Evolutionary conservation across 352 stramenopile genomes (phyloP).

Genomic region (Globisporangium mamillatum): DNA sequence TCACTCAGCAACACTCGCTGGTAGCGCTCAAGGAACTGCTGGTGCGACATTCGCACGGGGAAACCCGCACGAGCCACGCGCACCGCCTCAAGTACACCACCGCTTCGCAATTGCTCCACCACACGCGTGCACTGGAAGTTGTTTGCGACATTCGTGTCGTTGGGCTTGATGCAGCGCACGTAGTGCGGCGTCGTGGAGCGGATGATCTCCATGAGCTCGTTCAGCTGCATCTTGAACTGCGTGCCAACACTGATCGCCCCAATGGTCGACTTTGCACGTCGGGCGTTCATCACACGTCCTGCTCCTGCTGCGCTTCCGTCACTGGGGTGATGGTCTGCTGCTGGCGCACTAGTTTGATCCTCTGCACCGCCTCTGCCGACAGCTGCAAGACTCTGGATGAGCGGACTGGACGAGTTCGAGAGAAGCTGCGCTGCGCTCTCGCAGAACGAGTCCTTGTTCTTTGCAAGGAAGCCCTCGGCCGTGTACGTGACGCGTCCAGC

Average conservation of each 20-base stretch:
- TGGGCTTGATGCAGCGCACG: conserved; percentile 99
- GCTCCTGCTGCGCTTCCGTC: conserved; percentile 5
- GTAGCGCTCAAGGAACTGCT: conserved; percentile 77
- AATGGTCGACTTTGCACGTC: conserved; percentile 58
- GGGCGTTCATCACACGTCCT: conserved; percentile 1
- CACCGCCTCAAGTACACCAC: conserved; percentile 87
- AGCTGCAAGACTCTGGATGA: conserved; percentile 55
- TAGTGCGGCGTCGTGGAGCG: conserved; percentile 96
- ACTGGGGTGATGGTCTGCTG: not conserved
- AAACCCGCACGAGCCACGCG: conserved; percentile 82
- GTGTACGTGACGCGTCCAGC: conserved; percentile 81
- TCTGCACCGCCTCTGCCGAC: not conserved
- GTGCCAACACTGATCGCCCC: conserved; percentile 73
- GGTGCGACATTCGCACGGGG: conserved; percentile 75
- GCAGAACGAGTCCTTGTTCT: conserved; percentile 90
- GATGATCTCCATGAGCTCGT: conserved; percentile 92
- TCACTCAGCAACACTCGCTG: conserved; percentile 39
- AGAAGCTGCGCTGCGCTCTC: conserved; percentile 61
- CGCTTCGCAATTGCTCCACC: conserved; percentile 83
- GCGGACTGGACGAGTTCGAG: conserved; percentile 48
- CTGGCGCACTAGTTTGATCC: not conserved
- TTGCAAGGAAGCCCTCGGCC: conserved; percentile 79
- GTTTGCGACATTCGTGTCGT: conserved; percentile 81
- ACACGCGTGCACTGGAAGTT: conserved; percentile 77
- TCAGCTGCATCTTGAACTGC: conserved; percentile 94